These are phyloP conservation scores for Kwoniella mangroviensis DNA, from an alignment of 768 basidiomycete species.

Conservation along the genomic window DNA sequence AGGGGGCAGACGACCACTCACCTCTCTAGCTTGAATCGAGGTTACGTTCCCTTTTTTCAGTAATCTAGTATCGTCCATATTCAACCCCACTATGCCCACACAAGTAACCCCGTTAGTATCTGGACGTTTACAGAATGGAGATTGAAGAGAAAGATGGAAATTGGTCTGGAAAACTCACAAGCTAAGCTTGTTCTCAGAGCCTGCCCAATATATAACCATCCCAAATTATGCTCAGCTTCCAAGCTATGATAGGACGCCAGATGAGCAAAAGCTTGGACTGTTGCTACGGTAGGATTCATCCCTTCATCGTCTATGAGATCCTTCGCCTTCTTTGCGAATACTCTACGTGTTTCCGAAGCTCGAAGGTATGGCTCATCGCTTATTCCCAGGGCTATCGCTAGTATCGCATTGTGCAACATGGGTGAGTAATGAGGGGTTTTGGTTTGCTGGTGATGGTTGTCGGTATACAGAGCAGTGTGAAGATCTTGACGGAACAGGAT, in stretches of 20 bases:
- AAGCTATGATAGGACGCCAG: constrained; percentile 60
- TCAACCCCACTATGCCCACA: constrained; percentile 43
- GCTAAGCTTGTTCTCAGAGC: constrained; percentile 43
- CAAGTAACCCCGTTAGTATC: not conserved
- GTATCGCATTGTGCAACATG: constrained; percentile 71
- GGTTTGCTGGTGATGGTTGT: constrained; percentile 9
- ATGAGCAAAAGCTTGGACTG: constrained; percentile 60
- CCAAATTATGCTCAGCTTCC: constrained; percentile 60
- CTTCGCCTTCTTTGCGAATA: constrained; percentile 60
- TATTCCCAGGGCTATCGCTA: constrained; percentile 61
- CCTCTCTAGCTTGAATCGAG: constrained; percentile 39
- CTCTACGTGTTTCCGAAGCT: constrained; percentile 47
- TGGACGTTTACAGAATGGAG: too few species aligned
- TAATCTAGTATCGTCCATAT: constrained; percentile 42
- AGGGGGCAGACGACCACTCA: constrained; percentile 13
- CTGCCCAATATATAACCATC: constrained; percentile 62
- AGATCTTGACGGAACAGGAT: constrained; percentile 39
- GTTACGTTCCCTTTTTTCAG: constrained; percentile 43
- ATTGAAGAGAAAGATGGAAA: too few species aligned
- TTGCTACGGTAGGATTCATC: constrained; percentile 60
- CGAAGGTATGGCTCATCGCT: constrained; percentile 59
- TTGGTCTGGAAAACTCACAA: constrained; percentile 33
- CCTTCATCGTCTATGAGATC: constrained; percentile 60
- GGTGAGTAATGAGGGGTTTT: constrained; percentile 66
- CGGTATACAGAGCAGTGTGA: constrained; percentile 24